Conservation (phyloP, 441 rosid species). For the Populus hybrid region DNA sequence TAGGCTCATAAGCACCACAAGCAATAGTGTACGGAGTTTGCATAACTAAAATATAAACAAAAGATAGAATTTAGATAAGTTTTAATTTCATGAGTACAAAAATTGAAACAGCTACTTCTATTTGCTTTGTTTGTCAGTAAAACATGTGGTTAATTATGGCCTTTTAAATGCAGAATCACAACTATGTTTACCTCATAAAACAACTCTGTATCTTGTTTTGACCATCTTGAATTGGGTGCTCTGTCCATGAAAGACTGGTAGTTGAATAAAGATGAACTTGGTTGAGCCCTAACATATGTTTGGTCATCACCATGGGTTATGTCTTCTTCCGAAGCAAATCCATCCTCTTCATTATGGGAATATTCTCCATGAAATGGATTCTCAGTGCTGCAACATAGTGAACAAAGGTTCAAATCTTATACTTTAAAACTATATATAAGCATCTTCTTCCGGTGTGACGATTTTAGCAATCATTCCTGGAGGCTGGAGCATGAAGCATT, state of each 20-base stretch:
- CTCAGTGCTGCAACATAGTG: not conserved
- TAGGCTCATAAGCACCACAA: not conserved
- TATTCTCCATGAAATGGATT: slow-evolving; percentile 29
- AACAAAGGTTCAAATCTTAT: not conserved
- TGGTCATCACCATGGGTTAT: slow-evolving; percentile 24
- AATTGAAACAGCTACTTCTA: not conserved
- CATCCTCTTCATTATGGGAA: slow-evolving; percentile 41
- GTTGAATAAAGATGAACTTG: slow-evolving; percentile 43
- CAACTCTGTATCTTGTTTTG: slow-evolving; percentile 78
- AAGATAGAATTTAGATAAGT: not conserved
- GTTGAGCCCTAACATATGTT: slow-evolving; percentile 21
- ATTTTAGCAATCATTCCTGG: not conserved
- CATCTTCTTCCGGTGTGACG: not conserved
- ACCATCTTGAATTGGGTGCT: slow-evolving; percentile 69
- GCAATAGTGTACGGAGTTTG: not conserved
- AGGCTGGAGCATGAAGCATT: not conserved
- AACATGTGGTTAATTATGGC: not conserved
- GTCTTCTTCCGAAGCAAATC: slow-evolving; percentile 35
- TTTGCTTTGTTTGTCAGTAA: not conserved
- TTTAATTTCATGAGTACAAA: not conserved
- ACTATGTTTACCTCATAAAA: slow-evolving; percentile 62
- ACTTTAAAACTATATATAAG: not conserved
- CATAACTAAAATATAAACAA: not conserved
- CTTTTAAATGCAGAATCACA: not conserved
- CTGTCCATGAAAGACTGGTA: slow-evolving; percentile 73